phyloP scores from a whole-genome alignment of 176 grass and related monocot genomes.

The Rhipidocladum racemiflorum region DNA sequence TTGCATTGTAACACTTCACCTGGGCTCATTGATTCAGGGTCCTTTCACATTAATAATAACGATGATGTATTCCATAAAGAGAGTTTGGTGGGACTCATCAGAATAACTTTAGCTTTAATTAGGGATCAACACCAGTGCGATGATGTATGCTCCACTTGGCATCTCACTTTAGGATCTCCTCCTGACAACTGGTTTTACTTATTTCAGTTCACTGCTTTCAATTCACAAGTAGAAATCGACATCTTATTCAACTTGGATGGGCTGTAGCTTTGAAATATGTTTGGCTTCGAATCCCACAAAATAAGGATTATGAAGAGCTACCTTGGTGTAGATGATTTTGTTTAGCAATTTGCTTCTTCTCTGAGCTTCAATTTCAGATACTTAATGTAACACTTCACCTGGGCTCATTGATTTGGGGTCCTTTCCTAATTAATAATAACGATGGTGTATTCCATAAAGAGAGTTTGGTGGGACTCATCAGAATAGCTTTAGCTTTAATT shows the following conservation, averaged over 20 bases:
- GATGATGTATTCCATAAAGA: slow-evolving; percentile 31
- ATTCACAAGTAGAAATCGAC: slow-evolving; percentile 5
- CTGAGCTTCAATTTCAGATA: no score
- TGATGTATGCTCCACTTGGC: neutral
- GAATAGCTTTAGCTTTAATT: slow-evolving; percentile 32
- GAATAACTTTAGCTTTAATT: slow-evolving; percentile 32
- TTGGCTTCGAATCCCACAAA: neutral
- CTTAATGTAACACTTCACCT: slow-evolving; percentile 25
- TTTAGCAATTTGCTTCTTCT: no score
- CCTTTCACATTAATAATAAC: slow-evolving; percentile 29
- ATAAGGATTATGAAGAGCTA: slow-evolving; percentile 6
- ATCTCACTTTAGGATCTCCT: neutral
- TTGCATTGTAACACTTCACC: slow-evolving; percentile 24
- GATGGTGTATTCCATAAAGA: slow-evolving; percentile 32
- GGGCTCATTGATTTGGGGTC: slow-evolving; percentile 31
- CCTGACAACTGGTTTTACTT: neutral
- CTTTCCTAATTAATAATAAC: slow-evolving; percentile 30
- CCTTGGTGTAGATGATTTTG: slow-evolving; percentile 1
- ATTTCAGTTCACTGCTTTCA: slow-evolving; percentile 22
- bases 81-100: slow-evolving; percentile 10
- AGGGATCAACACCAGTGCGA: neutral
- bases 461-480: slow-evolving; percentile 10
- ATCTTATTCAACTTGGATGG: slow-evolving; percentile 14
- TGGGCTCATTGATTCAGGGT: slow-evolving; percentile 36
- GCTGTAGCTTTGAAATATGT: slow-evolving; percentile 14